These are phyloP conservation scores for Rhododendron molle DNA, from an alignment of 148 eudicot species.

Conservation along the genomic window DNA sequence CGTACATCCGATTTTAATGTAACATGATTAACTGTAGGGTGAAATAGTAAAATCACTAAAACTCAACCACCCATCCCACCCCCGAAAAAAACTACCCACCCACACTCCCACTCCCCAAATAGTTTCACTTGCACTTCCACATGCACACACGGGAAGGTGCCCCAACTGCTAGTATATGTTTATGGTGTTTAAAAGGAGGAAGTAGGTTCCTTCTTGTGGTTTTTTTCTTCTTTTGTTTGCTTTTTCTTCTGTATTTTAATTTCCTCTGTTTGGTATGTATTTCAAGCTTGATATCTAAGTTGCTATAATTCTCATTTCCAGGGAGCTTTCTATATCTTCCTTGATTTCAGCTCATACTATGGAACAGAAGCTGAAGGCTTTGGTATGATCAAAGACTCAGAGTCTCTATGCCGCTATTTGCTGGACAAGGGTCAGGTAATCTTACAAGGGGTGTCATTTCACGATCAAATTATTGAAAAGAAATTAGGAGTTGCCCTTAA, in stretches of 20 bases:
- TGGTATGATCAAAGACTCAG: slow-evolving; percentile 71
- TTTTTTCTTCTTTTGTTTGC: neutral
- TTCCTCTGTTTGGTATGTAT: neutral
- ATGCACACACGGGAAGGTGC: too few species aligned
- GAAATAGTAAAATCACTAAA: too few species aligned
- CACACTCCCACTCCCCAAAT: too few species aligned
- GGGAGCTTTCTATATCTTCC: slow-evolving; percentile 96
- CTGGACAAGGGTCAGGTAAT: slow-evolving; percentile 88
- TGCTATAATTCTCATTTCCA: slow-evolving; percentile 32
- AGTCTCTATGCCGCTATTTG: slow-evolving; percentile 81
- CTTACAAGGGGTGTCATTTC: neutral
- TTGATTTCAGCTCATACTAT: slow-evolving; percentile 83
- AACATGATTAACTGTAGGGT: too few species aligned
- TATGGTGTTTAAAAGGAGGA: neutral
- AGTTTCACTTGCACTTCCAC: too few species aligned
- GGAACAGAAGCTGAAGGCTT: slow-evolving; percentile 75
- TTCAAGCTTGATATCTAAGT: neutral
- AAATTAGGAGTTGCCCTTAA: neutral
- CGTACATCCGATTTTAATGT: too few species aligned
- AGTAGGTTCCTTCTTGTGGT: neutral
- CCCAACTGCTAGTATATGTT: neutral
- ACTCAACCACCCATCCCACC: too few species aligned
- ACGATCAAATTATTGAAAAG: neutral
- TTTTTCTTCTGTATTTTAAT: neutral
- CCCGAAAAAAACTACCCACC: too few species aligned